Base-by-base conservation (phyloP, 129 eudicot genomes). In the Lonicera japonica region DNA sequence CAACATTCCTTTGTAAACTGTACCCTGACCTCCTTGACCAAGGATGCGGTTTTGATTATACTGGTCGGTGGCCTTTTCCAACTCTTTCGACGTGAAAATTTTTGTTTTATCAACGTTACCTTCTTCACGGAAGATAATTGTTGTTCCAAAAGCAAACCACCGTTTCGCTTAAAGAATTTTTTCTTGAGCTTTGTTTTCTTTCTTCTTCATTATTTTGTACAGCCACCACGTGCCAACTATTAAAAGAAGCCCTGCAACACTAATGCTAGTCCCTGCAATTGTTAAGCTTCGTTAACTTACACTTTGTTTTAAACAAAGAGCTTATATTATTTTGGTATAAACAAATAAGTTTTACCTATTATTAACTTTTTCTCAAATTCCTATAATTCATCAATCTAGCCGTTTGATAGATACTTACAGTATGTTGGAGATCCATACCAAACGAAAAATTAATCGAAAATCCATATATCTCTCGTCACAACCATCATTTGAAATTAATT, bases 11-110 rank as follows among this genome's bases (percentile, higher is more conserved):
- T 74, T 68, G 50, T 68, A 74, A 0, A 74, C 55, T 2, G 79
- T 74, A 36, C 74, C 79, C 63, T 75, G 80, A 4, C 75, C 75
- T 46, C 80, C 80, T 39, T 57, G 45, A 14, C 80, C 80, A 0
- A 75, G 54, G 61, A 75, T 63, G 24, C 63, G 48, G 0, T 75
- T 69, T 11, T 63, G 57, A 12, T 69, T 68, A 24, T 69, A 75
- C 25, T 75, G 10, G 47, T 75, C 68, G 0, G 72, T 75, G 0
- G 80, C 80, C 41, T 64, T 75, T 15, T 38, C 72, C 20, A 69
- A 17, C 71, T 75, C 64, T 19, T 19, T 20, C 15, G 75, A 69
- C 5, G 80, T 69, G 57, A 75, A 75, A 22, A 50, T 56, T 40
- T 41, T 56, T 7, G 63, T 68, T 51, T 75, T 69, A 24, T 43